Conservation (phyloP, 805 yeast genomes). For the Pichia nanzhaoensis region DNA sequence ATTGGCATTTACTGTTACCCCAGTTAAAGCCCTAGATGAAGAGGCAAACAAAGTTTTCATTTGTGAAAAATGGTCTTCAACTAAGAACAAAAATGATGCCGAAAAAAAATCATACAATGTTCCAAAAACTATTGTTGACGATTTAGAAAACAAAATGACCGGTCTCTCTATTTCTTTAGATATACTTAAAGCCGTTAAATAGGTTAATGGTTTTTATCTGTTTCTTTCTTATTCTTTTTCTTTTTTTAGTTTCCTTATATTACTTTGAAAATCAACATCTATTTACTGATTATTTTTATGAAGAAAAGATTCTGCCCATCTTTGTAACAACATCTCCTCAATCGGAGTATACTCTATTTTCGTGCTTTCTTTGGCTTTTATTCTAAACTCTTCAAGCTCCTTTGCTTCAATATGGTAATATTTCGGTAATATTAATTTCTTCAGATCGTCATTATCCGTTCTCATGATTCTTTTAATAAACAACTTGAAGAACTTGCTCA, state of each 20-base stretch:
- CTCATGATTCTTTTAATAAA: constrained; percentile 28
- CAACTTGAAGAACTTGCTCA: constrained; percentile 27
- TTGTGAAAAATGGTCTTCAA: not conserved
- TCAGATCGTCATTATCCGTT: constrained; percentile 19
- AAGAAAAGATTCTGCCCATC: constrained; percentile 42
- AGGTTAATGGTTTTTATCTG: too few species aligned
- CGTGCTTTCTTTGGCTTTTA: constrained; percentile 2
- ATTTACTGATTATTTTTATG: constrained; percentile 6
- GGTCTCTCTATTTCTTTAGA: not conserved
- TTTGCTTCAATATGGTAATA: constrained; percentile 19
- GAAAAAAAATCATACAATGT: too few species aligned
- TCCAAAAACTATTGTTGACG: not conserved
- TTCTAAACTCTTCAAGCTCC: constrained; percentile 13
- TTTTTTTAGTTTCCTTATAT: too few species aligned
- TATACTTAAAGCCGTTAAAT: too few species aligned
- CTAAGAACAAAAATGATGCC: not conserved
- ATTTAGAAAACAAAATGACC: not conserved
- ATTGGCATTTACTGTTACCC: too few species aligned
- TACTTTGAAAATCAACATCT: not conserved
- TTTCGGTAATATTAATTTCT: constrained; percentile 19
- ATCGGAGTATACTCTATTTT: constrained; percentile 24
- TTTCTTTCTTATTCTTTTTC: too few species aligned
- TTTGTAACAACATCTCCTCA: constrained; percentile 40
- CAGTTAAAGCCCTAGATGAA: too few species aligned
- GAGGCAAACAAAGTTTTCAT: not conserved